These are phyloP conservation scores for Favolaschia claudopus DNA, from an alignment of 768 basidiomycete genomes.

Conservation along the genomic window DNA sequence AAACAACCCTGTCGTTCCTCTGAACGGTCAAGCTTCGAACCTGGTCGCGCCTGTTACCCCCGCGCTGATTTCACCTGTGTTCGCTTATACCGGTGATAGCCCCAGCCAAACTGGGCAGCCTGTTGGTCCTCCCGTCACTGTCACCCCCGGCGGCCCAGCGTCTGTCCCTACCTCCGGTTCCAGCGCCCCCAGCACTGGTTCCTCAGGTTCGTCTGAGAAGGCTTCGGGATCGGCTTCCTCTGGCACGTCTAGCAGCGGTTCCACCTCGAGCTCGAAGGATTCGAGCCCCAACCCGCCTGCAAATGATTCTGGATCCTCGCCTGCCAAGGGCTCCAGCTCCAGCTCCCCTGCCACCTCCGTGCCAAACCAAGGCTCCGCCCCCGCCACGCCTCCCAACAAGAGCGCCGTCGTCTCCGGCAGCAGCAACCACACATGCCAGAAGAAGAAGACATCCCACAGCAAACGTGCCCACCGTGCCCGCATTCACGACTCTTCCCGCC, in stretches of 20 bases:
- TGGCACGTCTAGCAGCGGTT: neutral
- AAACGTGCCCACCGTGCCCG: conserved; percentile 4
- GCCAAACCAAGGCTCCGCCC: neutral
- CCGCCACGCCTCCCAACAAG: neutral
- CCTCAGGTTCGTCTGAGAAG: neutral
- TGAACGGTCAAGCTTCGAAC: conserved; percentile 4
- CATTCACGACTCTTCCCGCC: conserved; percentile 14
- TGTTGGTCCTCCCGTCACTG: conserved; percentile 28
- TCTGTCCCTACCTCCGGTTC: neutral
- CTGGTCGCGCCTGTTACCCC: conserved; percentile 39
- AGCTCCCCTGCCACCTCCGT: neutral
- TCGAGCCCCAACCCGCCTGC: neutral
- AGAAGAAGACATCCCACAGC: conserved; percentile 4
- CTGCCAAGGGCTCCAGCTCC: neutral
- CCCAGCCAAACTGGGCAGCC: conserved; percentile 47
- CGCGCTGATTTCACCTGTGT: conserved; percentile 50
- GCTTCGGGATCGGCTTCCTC: neutral
- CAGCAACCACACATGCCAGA: conserved; percentile 6
- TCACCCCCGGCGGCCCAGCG: neutral
- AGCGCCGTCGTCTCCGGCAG: neutral
- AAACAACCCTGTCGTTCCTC: conserved; percentile 55
- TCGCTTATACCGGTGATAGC: conserved; percentile 51
- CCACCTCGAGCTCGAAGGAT: neutral
- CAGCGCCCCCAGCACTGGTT: neutral
- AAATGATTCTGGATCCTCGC: neutral